Conservation (phyloP, 306 rosid species). For the Pterocarpus santalinus region DNA sequence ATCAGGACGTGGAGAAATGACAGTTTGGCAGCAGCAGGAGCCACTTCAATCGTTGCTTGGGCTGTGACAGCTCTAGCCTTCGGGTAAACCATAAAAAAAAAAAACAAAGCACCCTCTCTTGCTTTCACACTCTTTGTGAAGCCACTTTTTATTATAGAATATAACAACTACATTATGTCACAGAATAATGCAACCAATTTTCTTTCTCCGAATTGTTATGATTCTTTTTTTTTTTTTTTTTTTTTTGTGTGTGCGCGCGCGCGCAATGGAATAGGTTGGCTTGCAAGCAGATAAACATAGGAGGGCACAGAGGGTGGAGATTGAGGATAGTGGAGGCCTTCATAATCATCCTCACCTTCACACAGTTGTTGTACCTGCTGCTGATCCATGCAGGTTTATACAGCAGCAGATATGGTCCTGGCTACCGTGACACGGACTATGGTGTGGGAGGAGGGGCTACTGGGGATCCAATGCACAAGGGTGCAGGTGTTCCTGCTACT, state of each 20-base stretch:
- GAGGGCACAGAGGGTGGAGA: slow-evolving; percentile 96
- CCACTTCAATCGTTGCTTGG: slow-evolving; percentile 77
- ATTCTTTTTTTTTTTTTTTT: too few relatives aligned
- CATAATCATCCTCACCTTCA: slow-evolving; percentile 73
- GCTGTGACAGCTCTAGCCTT: slow-evolving; percentile 77
- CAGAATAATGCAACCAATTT: too few relatives aligned
- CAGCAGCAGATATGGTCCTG: slow-evolving; percentile 89
- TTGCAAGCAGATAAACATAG: slow-evolving; percentile 79
- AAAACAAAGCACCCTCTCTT: not conserved
- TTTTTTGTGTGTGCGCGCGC: too few relatives aligned
- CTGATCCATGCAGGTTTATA: slow-evolving; percentile 83
- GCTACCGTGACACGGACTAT: slow-evolving; percentile 75
- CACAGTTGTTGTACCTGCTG: slow-evolving; percentile 70
- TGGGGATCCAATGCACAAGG: slow-evolving; percentile 69
- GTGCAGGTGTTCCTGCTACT: slow-evolving; percentile 45
- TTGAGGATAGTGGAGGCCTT: slow-evolving; percentile 79
- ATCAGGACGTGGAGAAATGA: slow-evolving; percentile 88
- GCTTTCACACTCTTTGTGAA: too few relatives aligned
- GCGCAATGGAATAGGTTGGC: slow-evolving; percentile 61
- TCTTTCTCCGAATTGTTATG: too few relatives aligned
- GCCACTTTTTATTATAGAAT: too few relatives aligned
- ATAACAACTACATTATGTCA: too few relatives aligned
- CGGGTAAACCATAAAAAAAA: slow-evolving; percentile 48
- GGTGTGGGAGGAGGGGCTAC: slow-evolving; percentile 54
- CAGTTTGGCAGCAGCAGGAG: slow-evolving; percentile 81